Evolutionary conservation across 2,329 filamentous ascomycete genomes (phyloP), one percentile per base, ranked within the genome.

Genomic region (Pseudogymnoascus sp.): DNA sequence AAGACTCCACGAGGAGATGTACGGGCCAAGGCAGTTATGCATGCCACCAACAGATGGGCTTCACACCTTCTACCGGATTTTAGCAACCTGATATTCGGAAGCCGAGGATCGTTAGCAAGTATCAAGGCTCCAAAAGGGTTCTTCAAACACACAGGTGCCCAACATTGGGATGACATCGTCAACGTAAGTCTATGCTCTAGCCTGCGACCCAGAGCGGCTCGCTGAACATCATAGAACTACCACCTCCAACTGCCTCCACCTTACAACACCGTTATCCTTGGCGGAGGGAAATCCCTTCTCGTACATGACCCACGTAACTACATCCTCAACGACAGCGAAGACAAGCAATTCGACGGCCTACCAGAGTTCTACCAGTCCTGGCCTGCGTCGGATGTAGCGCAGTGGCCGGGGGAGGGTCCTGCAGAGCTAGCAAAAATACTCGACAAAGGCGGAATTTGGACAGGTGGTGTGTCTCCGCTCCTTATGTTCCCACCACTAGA

Each of bases 181-280:
- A 37, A 37, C 33, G 33, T 37, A 37, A 14, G 33, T 37, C 11
- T 37, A 37, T 37, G 4, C 33, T 37, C 12, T 14, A 14, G 11
- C 33, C 33, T 37, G 12, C 11, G 33, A 37, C 33, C 11, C 12
- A 37, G 12, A 14, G 33, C 33, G 11, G 11, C 33, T 37, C 61
- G 35, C n/a, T 50, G 12, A 61, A 16, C 11, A 35, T 6, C 24
- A 59, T 50, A 65, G 64, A 73, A 74, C 63, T 73, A 74, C 63
- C 71, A 73, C 60, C 64, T 72, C 1, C 72, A 74, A 65, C 64
- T 72, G 8, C 71, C 72, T 3, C 66, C 71, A 6, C 72, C 72
- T 1, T 69, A 70, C 28, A 73, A 73, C 43, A 66, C 70, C 12
- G 69, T 74, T 63, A 69, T 71, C 7, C 61, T 73, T 33, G 71